Base-by-base conservation (phyloP, 169 alveolate genomes). In the Eimeria sp. region DNA sequence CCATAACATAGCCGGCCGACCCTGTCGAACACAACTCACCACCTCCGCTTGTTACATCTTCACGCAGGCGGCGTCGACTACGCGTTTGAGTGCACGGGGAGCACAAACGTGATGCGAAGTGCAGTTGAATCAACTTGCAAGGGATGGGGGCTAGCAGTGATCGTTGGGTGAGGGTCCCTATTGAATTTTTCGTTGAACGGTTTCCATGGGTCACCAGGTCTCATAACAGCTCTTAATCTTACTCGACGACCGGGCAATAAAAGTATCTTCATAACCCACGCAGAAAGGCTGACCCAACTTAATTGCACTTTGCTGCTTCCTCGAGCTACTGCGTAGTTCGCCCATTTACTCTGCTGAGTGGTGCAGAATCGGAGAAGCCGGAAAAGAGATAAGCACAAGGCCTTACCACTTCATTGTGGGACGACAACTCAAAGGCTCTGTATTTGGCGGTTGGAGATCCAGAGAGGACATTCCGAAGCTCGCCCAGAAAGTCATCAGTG, bases 361-460 rank as follows among this genome's bases (percentile, higher is more conserved):
- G 73, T 82, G 16, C 80, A 86, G 93, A n/a, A 86, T 86, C 43
- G 93, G 93, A 5, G 93, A 86, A 73, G 93, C 93, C 14, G 93
- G 98, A 54, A 96, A 97, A 93, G 98, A 97, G 94, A 97, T 98
- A 63, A 86, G 98, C 49, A 98, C 99, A n/a, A 96, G 99, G 49
- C 98, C 98, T 49, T 98, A 98, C 97, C 97, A 98, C 86, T 96
- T 98, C 83, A 97, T 98, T 75, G 97, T 98, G 27, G 99, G 99
- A 20, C 97, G 99, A 61, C 70, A 82, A 58, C 98, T 99, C 98
- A 96, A 97, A 76, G 99, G 99, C 45, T 94, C 98, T 7, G 99
- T 98, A 49, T 98, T 98, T 90, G 99, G 99, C 43, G 99, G 99
- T 43, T 95, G 97, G 97, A 97, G 97, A 95, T 95, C 98, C 80